These are phyloP conservation scores for Nakazawaea ishiwadae DNA, from an alignment of 805 yeast species.

Conservation along the genomic window DNA sequence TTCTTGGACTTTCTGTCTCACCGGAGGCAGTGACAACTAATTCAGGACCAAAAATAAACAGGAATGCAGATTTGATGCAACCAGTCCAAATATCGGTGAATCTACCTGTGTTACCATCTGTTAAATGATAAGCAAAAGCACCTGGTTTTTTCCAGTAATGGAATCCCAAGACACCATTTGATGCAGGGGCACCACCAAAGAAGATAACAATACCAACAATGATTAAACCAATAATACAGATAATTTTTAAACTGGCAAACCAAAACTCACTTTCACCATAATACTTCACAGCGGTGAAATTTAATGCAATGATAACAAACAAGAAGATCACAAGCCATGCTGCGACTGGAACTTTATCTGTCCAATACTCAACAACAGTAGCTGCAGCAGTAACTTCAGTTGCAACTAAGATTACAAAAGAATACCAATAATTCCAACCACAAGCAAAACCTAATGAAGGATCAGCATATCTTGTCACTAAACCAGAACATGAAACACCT, in stretches of 20 bases:
- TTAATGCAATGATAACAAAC: constrained; percentile 39
- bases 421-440: constrained; percentile 43
- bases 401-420: constrained; percentile 48
- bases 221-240: constrained; percentile 60
- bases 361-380: constrained; percentile 60
- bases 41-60: constrained; percentile 42
- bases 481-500: constrained; percentile 60
- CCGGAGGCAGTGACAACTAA: constrained; percentile 26
- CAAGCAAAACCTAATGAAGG: constrained; percentile 57
- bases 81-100: constrained; percentile 63
- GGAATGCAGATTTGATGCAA: constrained; percentile 59
- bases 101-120: constrained; percentile 52
- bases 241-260: constrained; percentile 59
- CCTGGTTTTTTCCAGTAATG: constrained; percentile 34
- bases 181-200: constrained; percentile 61
- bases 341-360: constrained; percentile 47
- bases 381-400: constrained; percentile 64
- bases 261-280: constrained; percentile 58
- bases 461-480: constrained; percentile 57
- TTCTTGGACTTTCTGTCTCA: constrained; percentile 27
- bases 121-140: constrained; percentile 44
- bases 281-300: constrained; percentile 47
- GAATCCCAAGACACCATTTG: constrained; percentile 39
- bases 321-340: constrained; percentile 56
- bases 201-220: constrained; percentile 52